phyloP scores from a whole-genome alignment of 2,329 filamentous ascomycete genomes.

The Grosmannia huntii region DNA sequence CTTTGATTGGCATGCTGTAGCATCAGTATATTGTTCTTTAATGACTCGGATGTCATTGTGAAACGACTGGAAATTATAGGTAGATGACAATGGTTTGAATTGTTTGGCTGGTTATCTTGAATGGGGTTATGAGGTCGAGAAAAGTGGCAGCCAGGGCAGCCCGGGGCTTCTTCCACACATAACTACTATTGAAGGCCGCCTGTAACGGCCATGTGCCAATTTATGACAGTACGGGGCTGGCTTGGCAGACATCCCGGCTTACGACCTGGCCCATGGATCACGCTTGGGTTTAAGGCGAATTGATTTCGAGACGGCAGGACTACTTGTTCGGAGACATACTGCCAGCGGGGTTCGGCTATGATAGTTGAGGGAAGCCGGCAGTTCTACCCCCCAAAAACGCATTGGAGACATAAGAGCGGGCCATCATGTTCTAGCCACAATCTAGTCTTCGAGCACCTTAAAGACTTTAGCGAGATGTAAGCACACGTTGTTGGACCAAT shows the following conservation, averaged over 20 bases:
- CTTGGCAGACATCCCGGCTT: neutral
- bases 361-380: neutral
- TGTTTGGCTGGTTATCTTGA: neutral
- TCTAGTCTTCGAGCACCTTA: too few relatives aligned
- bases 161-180: neutral
- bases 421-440: neutral
- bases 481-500: too few relatives aligned
- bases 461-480: too few relatives aligned
- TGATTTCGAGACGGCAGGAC: neutral
- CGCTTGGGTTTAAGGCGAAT: neutral
- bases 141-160: neutral
- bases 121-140: neutral
- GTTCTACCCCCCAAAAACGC: neutral
- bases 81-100: neutral
- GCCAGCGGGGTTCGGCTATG: constrained; percentile 3
- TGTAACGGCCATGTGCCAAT: neutral
- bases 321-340: constrained; percentile 4
- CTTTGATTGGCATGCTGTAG: neutral
- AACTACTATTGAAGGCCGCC: neutral
- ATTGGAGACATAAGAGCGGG: neutral
- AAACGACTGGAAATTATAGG: neutral
- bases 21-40: neutral
- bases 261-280: neutral
- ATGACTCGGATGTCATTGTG: neutral
- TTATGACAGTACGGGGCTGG: neutral